Base-by-base conservation (phyloP, 2,329 filamentous ascomycete genomes). In the Tolypocladium sp. region DNA sequence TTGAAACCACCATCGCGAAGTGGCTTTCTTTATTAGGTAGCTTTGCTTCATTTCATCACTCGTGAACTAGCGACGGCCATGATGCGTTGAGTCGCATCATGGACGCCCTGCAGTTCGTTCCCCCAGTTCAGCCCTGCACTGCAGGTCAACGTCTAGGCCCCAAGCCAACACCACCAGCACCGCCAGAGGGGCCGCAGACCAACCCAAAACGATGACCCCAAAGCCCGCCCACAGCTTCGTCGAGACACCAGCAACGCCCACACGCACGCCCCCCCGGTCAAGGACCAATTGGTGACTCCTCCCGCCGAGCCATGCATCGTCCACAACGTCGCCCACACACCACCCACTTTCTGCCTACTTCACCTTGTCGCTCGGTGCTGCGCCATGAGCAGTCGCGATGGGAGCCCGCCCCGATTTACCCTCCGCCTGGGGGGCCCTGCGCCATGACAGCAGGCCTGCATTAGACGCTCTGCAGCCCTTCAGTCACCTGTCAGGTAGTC, bases 401-500 rank as follows among this genome's bases (percentile, higher is more conserved):
- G 30, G 38, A 46, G 41, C 40, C 40, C 40, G 38, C 38, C 55
- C 55, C 30, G 33, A 22, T 33, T 33, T 46, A 49, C 27, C 44
- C 22, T 59, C 17, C 6, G 33, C 38, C 38, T 13, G 25, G 55
- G 55, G 41, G 41, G 20, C 27, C 55, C 55, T 58, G 57, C 57
- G 52, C 40, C 57, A 33, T 55, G 54, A 33, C 44, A 38, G 25
- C 17, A 56, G 54, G 22, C 58, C 65, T 70, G 67, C 65, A 68
- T 68, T 65, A 65, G 67, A 67, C 64, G 63, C 63, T 56, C 46
- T 63, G 61, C 63, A 64, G 67, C 64, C 63, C 54, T 41, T 65
- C 63, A 62, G 66, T 71, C 69, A 69, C 64, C 68, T 68, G 67
- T 69, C 63, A 63, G 58, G 64, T 67, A 65, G 68, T 70, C 68